phyloP scores from a whole-genome alignment of 1,284 basidiomycete genomes.

The Schizopora paradoxa region DNA sequence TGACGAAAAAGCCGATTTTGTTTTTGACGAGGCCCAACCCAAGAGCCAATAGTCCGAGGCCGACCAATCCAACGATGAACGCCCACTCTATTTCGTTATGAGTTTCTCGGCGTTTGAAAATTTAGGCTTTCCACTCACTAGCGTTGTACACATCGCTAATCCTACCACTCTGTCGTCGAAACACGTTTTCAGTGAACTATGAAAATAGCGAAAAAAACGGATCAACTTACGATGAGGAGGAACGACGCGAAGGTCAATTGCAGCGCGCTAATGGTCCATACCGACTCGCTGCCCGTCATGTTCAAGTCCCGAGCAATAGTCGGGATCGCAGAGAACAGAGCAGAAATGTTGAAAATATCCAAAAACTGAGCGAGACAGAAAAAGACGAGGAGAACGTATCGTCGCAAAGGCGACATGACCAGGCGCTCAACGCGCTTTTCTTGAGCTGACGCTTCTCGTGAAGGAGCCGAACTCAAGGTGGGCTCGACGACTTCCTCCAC shows the following conservation, averaged over 20 bases:
- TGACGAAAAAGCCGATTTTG: slow-evolving; percentile 38
- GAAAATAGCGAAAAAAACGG: slow-evolving; percentile 16
- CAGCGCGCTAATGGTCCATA: slow-evolving; percentile 37
- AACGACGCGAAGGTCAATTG: slow-evolving; percentile 41
- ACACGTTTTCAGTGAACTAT: background rate
- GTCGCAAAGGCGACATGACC: no score
- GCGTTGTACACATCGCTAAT: slow-evolving; percentile 32
- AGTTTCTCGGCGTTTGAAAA: background rate
- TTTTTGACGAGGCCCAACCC: slow-evolving; percentile 37
- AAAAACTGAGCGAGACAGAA: slow-evolving; percentile 45
- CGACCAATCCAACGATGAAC: slow-evolving; percentile 31
- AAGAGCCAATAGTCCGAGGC: slow-evolving; percentile 34
- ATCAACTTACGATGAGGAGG: slow-evolving; percentile 30
- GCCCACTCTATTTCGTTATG: slow-evolving; percentile 20
- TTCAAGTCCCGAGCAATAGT: slow-evolving; percentile 22
- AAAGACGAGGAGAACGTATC: slow-evolving; percentile 29
- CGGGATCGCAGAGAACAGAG: slow-evolving; percentile 25
- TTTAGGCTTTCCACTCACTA: slow-evolving; percentile 23
- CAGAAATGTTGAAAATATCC: slow-evolving; percentile 25
- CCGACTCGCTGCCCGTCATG: slow-evolving; percentile 25
- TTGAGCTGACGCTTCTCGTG: no score
- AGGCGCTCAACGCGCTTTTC: no score
- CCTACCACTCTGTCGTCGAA: slow-evolving; percentile 27
- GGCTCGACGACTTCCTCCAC: no score
- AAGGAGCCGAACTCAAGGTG: no score